A percentile compares a stretch with the other conserved stretches of the same genome.
These are phyloP conservation scores for Geotrichum bryndzae DNA, from an alignment of 1,139 yeast species.

Conservation along the genomic window DNA sequence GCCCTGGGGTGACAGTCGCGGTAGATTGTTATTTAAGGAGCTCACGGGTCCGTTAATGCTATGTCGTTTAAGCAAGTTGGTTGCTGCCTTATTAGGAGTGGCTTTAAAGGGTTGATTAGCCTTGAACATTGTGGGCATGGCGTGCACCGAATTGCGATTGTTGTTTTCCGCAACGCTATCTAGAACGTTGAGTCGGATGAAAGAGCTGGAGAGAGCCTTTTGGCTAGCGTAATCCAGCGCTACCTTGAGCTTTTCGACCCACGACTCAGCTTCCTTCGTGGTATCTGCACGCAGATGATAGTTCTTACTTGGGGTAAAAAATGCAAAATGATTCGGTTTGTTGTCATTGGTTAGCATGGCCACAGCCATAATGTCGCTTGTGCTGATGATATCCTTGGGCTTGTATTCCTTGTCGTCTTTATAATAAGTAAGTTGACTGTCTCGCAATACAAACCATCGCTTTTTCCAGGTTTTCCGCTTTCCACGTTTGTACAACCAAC, in stretches of 20 bases:
- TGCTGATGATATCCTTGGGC: constrained; percentile 45
- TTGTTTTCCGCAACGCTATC: background rate
- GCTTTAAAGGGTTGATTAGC: background rate
- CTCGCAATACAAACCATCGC: constrained; percentile 54
- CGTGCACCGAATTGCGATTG: background rate
- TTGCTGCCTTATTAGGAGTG: background rate
- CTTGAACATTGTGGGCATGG: background rate
- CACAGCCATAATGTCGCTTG: constrained; percentile 37
- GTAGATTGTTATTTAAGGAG: background rate
- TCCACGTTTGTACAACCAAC: constrained; percentile 12
- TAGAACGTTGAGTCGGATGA: constrained; percentile 20
- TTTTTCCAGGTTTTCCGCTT: constrained; percentile 41
- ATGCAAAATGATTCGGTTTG: constrained; percentile 39
- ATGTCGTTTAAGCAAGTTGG: constrained; percentile 1
- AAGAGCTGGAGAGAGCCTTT: constrained; percentile 25
- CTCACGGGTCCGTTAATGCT: background rate
- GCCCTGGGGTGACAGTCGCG: background rate
- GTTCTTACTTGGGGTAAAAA: constrained; percentile 40
- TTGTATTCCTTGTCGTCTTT: constrained; percentile 53
- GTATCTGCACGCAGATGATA: constrained; percentile 43
- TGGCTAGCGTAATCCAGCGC: constrained; percentile 31
- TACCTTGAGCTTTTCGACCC: constrained; percentile 39
- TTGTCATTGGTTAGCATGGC: constrained; percentile 32
- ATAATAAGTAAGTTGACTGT: constrained; percentile 50
- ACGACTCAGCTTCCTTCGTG: constrained; percentile 36